A percentile compares a stretch with the other conserved stretches of the same genome.
Evolutionary conservation across 805 yeast species (phyloP).

Genomic region (Ogataea nitratoaversa): DNA sequence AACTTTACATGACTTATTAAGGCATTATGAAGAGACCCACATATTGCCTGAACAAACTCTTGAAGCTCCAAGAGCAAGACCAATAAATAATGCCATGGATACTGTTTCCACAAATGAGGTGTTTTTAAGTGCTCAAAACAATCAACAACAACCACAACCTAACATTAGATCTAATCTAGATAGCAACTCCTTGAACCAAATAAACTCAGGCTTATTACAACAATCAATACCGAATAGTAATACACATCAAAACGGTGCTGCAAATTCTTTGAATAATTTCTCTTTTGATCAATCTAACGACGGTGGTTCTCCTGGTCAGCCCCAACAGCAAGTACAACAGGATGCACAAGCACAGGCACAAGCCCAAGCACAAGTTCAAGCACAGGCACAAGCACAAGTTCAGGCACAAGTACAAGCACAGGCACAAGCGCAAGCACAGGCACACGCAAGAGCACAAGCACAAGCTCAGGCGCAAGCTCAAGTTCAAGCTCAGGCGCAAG

Average conservation of each 20-base stretch:
- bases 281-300: conserved; percentile 16
- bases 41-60: conserved; percentile 52
- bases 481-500: conserved; percentile 29
- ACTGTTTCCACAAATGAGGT: conserved; percentile 93
- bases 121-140: conserved; percentile 44
- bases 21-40: conserved; percentile 96
- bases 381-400: conserved; percentile 21
- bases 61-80: conserved; percentile 40
- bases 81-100: conserved; percentile 60
- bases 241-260: conserved; percentile 6
- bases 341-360: conserved; percentile 31
- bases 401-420: conserved; percentile 31
- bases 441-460: conserved; percentile 27
- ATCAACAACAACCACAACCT: conserved; percentile 6
- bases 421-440: conserved; percentile 36
- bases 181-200: not conserved
- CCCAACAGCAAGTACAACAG: conserved; percentile 27
- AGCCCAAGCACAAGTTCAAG: conserved; percentile 28
- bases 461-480: conserved; percentile 30
- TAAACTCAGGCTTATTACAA: conserved; percentile 1
- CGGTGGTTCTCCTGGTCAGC: conserved; percentile 24
- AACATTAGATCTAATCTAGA: conserved; percentile 1
- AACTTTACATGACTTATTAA: conserved; percentile 84
- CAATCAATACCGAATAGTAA: conserved; percentile 9
- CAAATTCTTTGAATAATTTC: conserved; percentile 17